Evolutionary conservation across 768 basidiomycete species (phyloP), one percentile per base, ranked within the genome.

Genomic region (Collybia sordida): DNA sequence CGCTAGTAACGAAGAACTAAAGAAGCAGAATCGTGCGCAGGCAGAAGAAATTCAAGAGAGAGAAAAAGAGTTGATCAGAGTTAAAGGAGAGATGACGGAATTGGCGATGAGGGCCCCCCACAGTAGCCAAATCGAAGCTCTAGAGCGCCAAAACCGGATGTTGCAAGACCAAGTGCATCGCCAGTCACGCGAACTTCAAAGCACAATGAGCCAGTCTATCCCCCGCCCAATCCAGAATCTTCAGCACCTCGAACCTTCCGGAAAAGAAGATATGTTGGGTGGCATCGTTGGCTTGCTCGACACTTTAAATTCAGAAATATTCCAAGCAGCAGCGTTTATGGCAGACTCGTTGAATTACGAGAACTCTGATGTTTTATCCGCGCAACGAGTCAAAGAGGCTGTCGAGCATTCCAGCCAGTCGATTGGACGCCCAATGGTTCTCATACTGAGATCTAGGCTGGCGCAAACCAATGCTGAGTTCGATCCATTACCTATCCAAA

Each of bases 241-340:
- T 9, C 45, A 47, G 4, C 3, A 31, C 31, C 31, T 31, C 31
- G 46, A 47, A 3, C 36, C 24, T 3, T 36, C 48, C 19, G 23
- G 39, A 17, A 52, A 46, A 31, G 48, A 47, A 19, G 55, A 56
- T 17, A 21, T 46, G 15, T 41, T 24, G 24, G 37, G 51, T n/a
- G 43, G 42, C 28, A 22, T 52, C 45, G 51, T 69, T 25, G 53
- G 62, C 15, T 54, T 60, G 12, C 38, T 70, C 34, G 63, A 69
- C 37, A 47, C 58, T 17, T 57, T 73, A 46, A 73, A 74, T 60
- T 66, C 68, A 11, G 72, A 73, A 43, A 67, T 72, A 19, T 73
- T 69, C 58, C 74, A 74, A 57, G 59, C 62, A 6, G 66, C 72
- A 2, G 74, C 74, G 3, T 65, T 66, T 40, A 63, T 75, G 56